Conservation (phyloP, 2,329 filamentous ascomycete species). For the Monosporascus sp. region DNA sequence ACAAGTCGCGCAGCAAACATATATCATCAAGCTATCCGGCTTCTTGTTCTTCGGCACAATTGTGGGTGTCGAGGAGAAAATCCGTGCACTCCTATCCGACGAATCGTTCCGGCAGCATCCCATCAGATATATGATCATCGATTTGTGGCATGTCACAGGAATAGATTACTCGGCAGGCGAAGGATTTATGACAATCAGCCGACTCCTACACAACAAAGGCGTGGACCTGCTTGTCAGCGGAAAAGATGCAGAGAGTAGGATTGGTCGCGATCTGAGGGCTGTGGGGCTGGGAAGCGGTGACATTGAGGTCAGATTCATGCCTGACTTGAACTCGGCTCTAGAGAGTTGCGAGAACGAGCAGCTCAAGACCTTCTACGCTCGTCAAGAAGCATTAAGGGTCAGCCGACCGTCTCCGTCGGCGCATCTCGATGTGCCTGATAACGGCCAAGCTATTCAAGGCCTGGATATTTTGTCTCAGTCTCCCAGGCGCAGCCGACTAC, state of each 20-base stretch:
- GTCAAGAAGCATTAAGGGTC: slow-evolving; percentile 55
- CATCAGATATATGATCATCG: slow-evolving; percentile 84
- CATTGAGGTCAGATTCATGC: slow-evolving; percentile 73
- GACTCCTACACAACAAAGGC: slow-evolving; percentile 69
- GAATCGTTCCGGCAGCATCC: slow-evolving; percentile 71
- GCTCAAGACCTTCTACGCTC: slow-evolving; percentile 71
- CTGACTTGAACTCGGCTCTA: slow-evolving; percentile 85
- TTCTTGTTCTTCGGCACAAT: slow-evolving; percentile 99
- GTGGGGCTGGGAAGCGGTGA: slow-evolving; percentile 75
- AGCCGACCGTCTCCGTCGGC: slow-evolving; percentile 36
- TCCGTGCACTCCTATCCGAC: slow-evolving; percentile 76
- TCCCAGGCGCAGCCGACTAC: slow-evolving; percentile 72
- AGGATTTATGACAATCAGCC: slow-evolving; percentile 87
- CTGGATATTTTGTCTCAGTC: slow-evolving; percentile 60
- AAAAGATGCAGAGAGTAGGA: slow-evolving; percentile 66
- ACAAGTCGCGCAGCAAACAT: slow-evolving; percentile 81
- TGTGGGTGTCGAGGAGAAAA: slow-evolving; percentile 86
- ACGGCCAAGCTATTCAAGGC: slow-evolving; percentile 22
- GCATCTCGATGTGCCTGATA: slow-evolving; percentile 44
- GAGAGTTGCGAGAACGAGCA: slow-evolving; percentile 95
- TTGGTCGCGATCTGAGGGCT: slow-evolving; percentile 74
- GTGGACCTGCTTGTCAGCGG: slow-evolving; percentile 81
- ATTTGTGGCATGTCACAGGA: slow-evolving; percentile 83
- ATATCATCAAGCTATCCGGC: slow-evolving; percentile 84
- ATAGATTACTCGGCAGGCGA: slow-evolving; percentile 96